Evolutionary conservation across 2,329 filamentous ascomycete species (phyloP).

Genomic region (Ophioceras dolichostomum): DNA sequence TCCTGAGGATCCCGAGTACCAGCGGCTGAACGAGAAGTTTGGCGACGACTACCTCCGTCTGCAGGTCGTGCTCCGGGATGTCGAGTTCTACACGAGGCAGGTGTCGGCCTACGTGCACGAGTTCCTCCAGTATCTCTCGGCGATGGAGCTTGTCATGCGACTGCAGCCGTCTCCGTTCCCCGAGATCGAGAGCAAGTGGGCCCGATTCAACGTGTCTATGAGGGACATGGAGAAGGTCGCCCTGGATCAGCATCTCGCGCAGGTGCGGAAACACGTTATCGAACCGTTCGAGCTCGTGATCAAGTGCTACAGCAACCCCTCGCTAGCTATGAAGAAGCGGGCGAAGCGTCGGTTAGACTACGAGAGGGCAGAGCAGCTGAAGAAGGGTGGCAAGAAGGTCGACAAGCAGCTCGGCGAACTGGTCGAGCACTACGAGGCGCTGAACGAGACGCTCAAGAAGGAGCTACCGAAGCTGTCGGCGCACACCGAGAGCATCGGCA

Average conservation of each 20-base stretch:
- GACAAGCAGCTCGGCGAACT: slow-evolving; percentile 77
- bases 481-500: slow-evolving; percentile 72
- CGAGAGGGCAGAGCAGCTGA: slow-evolving; percentile 66
- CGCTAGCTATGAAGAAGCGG: slow-evolving; percentile 85
- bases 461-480: slow-evolving; percentile 77
- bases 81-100: slow-evolving; percentile 85
- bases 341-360: slow-evolving; percentile 88
- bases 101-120: slow-evolving; percentile 68
- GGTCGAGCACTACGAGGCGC: slow-evolving; percentile 77
- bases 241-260: slow-evolving; percentile 56
- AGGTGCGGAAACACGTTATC: slow-evolving; percentile 72
- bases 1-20: slow-evolving; percentile 72
- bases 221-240: slow-evolving; percentile 75
- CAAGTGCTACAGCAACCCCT: slow-evolving; percentile 59
- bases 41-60: slow-evolving; percentile 85
- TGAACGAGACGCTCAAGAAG: slow-evolving; percentile 88
- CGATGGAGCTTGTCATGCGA: slow-evolving; percentile 73
- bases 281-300: slow-evolving; percentile 41
- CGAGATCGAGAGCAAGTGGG: slow-evolving; percentile 90
- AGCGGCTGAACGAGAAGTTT: slow-evolving; percentile 73
- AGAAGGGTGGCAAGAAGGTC: slow-evolving; percentile 70
- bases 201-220: slow-evolving; percentile 77
- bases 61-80: slow-evolving; percentile 83
- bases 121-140: slow-evolving; percentile 67
- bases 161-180: slow-evolving; percentile 60